Evolutionary conservation across 106 monocot genomes (phyloP), one percentile per base, ranked within the genome.

Genomic region (Dactylorhiza incarnata): DNA sequence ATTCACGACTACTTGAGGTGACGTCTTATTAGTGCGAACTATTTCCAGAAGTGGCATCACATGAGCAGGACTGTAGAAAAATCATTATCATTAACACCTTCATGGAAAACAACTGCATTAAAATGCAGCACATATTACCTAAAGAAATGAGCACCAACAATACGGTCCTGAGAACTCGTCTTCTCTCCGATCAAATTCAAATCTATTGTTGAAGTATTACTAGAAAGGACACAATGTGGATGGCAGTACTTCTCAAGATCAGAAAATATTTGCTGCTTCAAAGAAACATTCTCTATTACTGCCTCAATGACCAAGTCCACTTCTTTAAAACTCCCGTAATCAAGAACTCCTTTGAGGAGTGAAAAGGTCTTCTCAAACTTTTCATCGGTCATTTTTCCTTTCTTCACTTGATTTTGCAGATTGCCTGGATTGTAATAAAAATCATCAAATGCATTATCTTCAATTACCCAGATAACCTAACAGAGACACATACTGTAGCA

Each of bases 11-110:
- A 88, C 92, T 82, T 99, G 99, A 29, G 99, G 88, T 55, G 99
- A 94, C 26, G 99, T 99, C 69, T 74, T 92, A 17, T 85, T 76
- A 20, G 91, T 92, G 51, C 94, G 94, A 17, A 99, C 94, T 76
- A 99, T 92, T 79, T 99, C 99, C 78, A 99, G 77, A 16, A 99
- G 99, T 25, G 99, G 99, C 99, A 99, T 99, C 50, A 99, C 72
- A 76, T 99, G 99, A 53, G 99, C 99, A 77, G 99, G 99, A 74
- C 99, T 99, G 81, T 8, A 80, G 23, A 29, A 77, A 52, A 63
- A 67, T 48, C 10, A 76, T 16, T 37, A 29, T 54, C 16, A 74
- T 9, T 74, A 53, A 24, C 53, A 45, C 54, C 19, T 68, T 22
- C 49, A 45, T 16, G 37, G 74, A 81, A 65, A 19, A 75, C 5